phyloP scores from a whole-genome alignment of 1,284 basidiomycete genomes.

The Moesziomyces globuligerus region DNA sequence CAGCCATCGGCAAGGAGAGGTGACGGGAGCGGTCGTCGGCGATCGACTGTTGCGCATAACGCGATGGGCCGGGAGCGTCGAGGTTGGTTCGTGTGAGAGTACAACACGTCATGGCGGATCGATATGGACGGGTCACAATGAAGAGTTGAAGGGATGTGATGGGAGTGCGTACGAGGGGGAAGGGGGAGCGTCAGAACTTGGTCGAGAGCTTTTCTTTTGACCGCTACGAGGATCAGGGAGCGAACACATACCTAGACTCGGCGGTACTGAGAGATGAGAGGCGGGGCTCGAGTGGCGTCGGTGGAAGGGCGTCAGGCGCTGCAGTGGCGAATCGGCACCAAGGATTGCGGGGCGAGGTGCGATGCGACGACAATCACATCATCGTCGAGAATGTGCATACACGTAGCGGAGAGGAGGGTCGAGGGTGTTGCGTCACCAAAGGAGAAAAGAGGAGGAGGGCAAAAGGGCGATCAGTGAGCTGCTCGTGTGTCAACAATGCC shows the following conservation, averaged over 20 bases:
- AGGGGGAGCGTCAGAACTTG: slow-evolving; percentile 2
- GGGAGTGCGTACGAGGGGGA: background rate
- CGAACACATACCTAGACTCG: slow-evolving; percentile 19
- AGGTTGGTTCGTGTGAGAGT: slow-evolving; percentile 14
- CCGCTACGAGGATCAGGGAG: slow-evolving; percentile 2
- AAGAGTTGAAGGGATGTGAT: background rate
- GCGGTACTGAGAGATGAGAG: slow-evolving; percentile 12
- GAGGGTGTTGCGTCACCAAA: too few relatives aligned
- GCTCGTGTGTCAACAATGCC: too few relatives aligned
- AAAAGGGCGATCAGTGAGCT: too few relatives aligned
- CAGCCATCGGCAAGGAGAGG: slow-evolving; percentile 36
- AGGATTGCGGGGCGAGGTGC: too few relatives aligned
- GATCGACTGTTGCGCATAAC: slow-evolving; percentile 30
- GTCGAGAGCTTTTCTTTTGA: slow-evolving; percentile 16
- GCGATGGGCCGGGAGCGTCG: slow-evolving; percentile 27
- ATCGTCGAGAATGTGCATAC: too few relatives aligned
- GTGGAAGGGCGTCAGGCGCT: slow-evolving; percentile 4
- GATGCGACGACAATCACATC: too few relatives aligned
- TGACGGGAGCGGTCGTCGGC: slow-evolving; percentile 20
- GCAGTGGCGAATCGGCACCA: background rate
- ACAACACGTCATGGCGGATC: slow-evolving; percentile 26
- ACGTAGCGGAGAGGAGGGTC: too few relatives aligned
- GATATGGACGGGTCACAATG: background rate
- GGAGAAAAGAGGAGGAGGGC: too few relatives aligned
- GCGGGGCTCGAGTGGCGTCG: slow-evolving; percentile 6